Conservation (phyloP, 768 basidiomycete species). For the Lyophyllum decastes region DNA sequence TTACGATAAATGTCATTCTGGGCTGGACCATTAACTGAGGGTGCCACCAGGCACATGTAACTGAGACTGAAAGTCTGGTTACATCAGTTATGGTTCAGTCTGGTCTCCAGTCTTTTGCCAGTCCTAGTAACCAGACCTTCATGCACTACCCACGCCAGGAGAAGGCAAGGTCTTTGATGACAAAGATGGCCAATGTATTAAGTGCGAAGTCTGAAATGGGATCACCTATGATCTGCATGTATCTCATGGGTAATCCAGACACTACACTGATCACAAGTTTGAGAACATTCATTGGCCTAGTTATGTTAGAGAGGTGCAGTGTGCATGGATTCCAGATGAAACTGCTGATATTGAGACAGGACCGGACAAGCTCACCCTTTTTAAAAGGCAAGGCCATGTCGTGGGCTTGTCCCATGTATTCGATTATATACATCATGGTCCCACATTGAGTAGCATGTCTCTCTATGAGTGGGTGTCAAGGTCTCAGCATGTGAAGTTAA, state of each 20-base stretch:
- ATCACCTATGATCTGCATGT: constrained; percentile 34
- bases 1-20: too few relatives aligned
- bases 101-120: too few relatives aligned
- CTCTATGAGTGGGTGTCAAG: constrained; percentile 29
- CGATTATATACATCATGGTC: constrained; percentile 33
- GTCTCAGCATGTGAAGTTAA: constrained; percentile 12
- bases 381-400: constrained; percentile 15
- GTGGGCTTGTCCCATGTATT: constrained; percentile 26
- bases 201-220: constrained; percentile 37
- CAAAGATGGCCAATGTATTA: constrained; percentile 37
- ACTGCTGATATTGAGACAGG: background rate
- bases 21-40: too few relatives aligned
- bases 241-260: constrained; percentile 37
- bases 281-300: constrained; percentile 31
- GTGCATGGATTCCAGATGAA: constrained; percentile 14
- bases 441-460: constrained; percentile 12
- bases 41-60: too few relatives aligned
- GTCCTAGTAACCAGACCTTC: too few relatives aligned
- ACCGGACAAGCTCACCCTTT: constrained; percentile 21
- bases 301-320: constrained; percentile 26
- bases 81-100: too few relatives aligned
- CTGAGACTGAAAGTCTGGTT: too few relatives aligned
- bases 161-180: constrained; percentile 31
- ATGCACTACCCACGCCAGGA: constrained; percentile 13
- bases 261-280: constrained; percentile 38